A percentile compares a stretch with the other conserved stretches of the same genome.
Conservation (phyloP, 2,329 filamentous ascomycete species). For the Xylariaceae sp. region DNA sequence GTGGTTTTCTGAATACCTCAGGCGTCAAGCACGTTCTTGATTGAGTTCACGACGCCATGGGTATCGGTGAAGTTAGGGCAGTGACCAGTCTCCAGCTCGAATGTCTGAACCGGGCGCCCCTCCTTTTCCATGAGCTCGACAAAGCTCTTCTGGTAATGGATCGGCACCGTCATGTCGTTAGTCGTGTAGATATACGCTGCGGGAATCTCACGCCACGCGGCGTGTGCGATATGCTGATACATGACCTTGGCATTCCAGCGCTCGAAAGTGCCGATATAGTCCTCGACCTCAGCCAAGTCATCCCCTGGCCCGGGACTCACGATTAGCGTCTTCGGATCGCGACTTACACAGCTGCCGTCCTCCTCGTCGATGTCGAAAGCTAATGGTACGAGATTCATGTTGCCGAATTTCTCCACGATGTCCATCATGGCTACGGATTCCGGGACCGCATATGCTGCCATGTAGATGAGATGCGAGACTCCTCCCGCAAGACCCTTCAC, state of each 20-base stretch:
- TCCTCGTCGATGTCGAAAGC: constrained; percentile 19
- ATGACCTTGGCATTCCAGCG: constrained; percentile 22
- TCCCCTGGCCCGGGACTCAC: constrained; percentile 5
- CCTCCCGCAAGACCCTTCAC: constrained; percentile 19
- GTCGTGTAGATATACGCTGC: constrained; percentile 9
- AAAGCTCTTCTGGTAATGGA: constrained; percentile 15
- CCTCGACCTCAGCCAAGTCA: constrained; percentile 6
- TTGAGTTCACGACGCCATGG: constrained; percentile 7
- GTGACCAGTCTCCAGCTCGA: constrained; percentile 16
- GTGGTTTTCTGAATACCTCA: too few species aligned
- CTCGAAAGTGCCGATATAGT: constrained; percentile 6
- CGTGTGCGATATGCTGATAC: constrained; percentile 13
- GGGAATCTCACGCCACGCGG: constrained; percentile 16
- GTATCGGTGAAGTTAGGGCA: constrained; percentile 18
- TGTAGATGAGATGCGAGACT: constrained; percentile 25
- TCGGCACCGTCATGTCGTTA: constrained; percentile 6
- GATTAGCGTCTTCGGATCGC: constrained; percentile 12
- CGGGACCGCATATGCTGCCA: constrained; percentile 15
- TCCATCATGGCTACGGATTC: constrained; percentile 14
- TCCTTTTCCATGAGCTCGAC: constrained; percentile 13
- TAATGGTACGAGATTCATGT: constrained; percentile 8
- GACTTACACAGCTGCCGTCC: constrained; percentile 1
- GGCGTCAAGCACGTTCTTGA: neutral
- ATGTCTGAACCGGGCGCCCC: constrained; percentile 11
- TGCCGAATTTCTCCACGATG: constrained; percentile 14